Conservation (phyloP, 768 basidiomycete species). For the Porpolomopsis calyptriformis region DNA sequence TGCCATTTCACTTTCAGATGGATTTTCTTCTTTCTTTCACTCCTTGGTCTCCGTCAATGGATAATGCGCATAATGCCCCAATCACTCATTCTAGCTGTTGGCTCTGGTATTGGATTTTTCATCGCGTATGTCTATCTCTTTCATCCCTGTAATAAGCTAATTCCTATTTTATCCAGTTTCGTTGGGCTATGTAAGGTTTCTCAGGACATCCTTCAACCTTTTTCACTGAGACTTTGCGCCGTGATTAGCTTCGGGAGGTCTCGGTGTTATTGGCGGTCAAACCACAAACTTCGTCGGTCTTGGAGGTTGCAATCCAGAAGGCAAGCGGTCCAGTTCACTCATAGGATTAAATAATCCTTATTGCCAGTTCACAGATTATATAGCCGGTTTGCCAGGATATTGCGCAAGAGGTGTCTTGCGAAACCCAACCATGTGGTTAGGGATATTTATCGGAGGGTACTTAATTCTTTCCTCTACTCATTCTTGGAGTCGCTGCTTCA, state of each 20-base stretch:
- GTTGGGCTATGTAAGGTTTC: constrained; percentile 64
- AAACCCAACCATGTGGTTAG: constrained; percentile 79
- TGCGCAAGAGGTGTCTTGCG: constrained; percentile 57
- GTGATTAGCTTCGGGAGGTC: constrained; percentile 47
- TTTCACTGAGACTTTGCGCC: constrained; percentile 3
- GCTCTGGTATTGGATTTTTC: constrained; percentile 80
- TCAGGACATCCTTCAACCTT: neutral
- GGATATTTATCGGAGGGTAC: constrained; percentile 74
- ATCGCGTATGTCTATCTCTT: constrained; percentile 49
- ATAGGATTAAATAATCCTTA: neutral
- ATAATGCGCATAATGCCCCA: constrained; percentile 81
- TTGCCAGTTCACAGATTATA: constrained; percentile 27
- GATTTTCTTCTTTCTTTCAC: constrained; percentile 70
- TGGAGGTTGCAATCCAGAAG: constrained; percentile 60
- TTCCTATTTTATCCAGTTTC: constrained; percentile 33
- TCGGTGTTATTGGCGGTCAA: constrained; percentile 68
- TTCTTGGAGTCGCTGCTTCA: neutral
- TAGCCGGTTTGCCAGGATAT: constrained; percentile 40
- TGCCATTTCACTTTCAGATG: constrained; percentile 34
- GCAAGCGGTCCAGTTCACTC: constrained; percentile 14
- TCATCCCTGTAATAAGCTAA: neutral
- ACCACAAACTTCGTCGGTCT: constrained; percentile 61
- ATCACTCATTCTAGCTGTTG: constrained; percentile 75
- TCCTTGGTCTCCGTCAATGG: constrained; percentile 84
- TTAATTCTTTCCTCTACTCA: constrained; percentile 14